Conservation (phyloP, 768 basidiomycete genomes). For the Chalciporus pseudorubinellus region DNA sequence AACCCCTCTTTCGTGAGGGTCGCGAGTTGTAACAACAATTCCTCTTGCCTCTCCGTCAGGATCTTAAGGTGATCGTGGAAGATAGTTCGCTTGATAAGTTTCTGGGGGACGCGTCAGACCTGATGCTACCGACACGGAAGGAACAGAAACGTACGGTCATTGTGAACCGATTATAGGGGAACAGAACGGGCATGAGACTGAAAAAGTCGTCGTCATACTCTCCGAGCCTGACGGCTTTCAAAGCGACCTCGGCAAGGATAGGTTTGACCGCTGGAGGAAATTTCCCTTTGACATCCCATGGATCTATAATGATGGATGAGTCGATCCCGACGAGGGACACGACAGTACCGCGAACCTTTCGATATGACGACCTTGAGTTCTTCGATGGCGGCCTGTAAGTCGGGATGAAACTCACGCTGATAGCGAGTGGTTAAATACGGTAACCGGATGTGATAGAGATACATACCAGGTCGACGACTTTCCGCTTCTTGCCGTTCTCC, state of each 20-base stretch:
- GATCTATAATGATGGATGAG: slow-evolving; percentile 44
- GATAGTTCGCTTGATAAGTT: slow-evolving; percentile 90
- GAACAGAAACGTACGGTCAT: slow-evolving; percentile 62
- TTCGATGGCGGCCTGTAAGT: slow-evolving; percentile 60
- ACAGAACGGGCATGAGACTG: slow-evolving; percentile 78
- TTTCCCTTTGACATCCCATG: slow-evolving; percentile 80
- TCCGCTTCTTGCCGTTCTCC: slow-evolving; percentile 68
- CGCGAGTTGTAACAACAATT: slow-evolving; percentile 60
- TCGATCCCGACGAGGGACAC: background rate
- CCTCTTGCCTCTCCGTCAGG: slow-evolving; percentile 65
- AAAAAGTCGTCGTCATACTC: slow-evolving; percentile 94
- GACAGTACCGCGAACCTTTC: slow-evolving; percentile 41
- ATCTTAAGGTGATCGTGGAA: slow-evolving; percentile 70
- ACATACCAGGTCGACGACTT: slow-evolving; percentile 62
- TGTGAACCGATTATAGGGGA: slow-evolving; percentile 95
- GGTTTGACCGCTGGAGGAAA: slow-evolving; percentile 85
- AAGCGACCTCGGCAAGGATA: slow-evolving; percentile 62
- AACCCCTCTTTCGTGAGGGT: slow-evolving; percentile 64
- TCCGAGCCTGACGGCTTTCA: slow-evolving; percentile 77
- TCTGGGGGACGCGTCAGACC: slow-evolving; percentile 44
- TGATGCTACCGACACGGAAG: background rate
- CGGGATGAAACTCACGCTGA: slow-evolving; percentile 68
- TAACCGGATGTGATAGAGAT: background rate
- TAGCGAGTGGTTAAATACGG: background rate
- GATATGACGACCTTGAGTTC: slow-evolving; percentile 59